Conservation (phyloP, 164 flowering plant species). For the Piper betle region DNA sequence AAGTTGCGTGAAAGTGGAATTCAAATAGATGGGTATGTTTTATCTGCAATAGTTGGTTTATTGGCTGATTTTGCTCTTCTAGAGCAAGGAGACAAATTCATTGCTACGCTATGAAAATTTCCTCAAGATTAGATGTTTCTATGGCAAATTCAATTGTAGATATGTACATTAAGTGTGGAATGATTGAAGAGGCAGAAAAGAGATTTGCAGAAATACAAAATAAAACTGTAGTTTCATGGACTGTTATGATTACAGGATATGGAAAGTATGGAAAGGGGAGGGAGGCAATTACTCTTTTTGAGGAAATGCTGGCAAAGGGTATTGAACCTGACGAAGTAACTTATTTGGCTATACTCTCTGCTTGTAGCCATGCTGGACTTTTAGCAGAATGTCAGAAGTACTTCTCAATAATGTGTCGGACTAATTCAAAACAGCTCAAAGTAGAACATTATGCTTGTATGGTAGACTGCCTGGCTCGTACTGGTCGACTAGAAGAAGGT, state of each 20-base stretch:
- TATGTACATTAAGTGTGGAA: constrained; percentile 80
- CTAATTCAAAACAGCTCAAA: constrained; percentile 25
- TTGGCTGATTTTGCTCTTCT: constrained; percentile 70
- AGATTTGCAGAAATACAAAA: constrained; percentile 29
- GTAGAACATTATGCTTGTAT: constrained; percentile 84
- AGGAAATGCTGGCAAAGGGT: constrained; percentile 31
- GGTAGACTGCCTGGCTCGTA: constrained; percentile 74
- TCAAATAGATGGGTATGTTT: constrained; percentile 44
- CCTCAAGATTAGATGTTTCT: constrained; percentile 42
- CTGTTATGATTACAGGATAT: constrained; percentile 73
- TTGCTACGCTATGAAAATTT: constrained; percentile 37
- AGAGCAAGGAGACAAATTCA: constrained; percentile 71
- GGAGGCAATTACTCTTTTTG: constrained; percentile 39
- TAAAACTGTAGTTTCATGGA: constrained; percentile 57
- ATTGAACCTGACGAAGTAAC: constrained; percentile 57
- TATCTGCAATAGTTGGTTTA: constrained; percentile 54
- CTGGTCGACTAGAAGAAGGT: constrained; percentile 57
- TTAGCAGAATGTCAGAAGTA: constrained; percentile 37
- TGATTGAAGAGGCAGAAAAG: constrained; percentile 43
- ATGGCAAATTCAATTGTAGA: constrained; percentile 61
- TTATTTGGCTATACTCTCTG: constrained; percentile 69
- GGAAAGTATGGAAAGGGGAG: constrained; percentile 71
- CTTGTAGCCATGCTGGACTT: constrained; percentile 80
- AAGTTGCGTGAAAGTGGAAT: constrained; percentile 31
- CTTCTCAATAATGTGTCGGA: constrained; percentile 33